Conservation (phyloP, 352 stramenopile species). For the Globisporangium abappressorium region DNA sequence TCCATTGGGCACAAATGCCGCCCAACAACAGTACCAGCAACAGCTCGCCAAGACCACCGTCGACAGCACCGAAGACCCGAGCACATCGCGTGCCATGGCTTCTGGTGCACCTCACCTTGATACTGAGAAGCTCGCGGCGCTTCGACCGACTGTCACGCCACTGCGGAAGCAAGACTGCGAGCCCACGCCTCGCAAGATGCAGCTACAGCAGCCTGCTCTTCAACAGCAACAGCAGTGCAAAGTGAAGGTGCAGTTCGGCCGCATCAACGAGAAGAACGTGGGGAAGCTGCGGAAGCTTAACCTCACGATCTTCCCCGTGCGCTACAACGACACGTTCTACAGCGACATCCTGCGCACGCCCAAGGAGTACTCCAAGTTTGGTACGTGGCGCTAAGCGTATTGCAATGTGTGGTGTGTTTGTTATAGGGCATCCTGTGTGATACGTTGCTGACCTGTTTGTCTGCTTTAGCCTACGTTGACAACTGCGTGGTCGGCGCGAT, state of each 20-base stretch:
- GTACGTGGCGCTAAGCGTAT: constrained; percentile 20
- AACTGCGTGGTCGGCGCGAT: constrained; percentile 85
- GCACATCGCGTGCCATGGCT: neutral
- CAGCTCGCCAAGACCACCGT: neutral
- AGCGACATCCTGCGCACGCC: constrained; percentile 75
- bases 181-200: neutral
- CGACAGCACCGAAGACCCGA: neutral
- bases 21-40: neutral
- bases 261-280: constrained; percentile 63
- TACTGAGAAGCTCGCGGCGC: constrained; percentile 5
- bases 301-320: constrained; percentile 88
- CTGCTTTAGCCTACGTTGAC: constrained; percentile 63
- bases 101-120: neutral
- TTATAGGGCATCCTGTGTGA: neutral
- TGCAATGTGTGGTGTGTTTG: neutral
- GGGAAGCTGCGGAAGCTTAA: constrained; percentile 88
- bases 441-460: neutral
- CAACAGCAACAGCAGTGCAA: constrained; percentile 9
- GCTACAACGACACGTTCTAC: constrained; percentile 94
- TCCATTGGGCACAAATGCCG: neutral
- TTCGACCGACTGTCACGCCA: constrained; percentile 4
- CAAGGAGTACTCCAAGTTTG: constrained; percentile 46
- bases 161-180: neutral
- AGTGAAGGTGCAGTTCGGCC: constrained; percentile 40
- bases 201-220: neutral